phyloP scores from a whole-genome alignment of 192 early-diverging fungal genomes.

The Gamsiella multidivaricata region DNA sequence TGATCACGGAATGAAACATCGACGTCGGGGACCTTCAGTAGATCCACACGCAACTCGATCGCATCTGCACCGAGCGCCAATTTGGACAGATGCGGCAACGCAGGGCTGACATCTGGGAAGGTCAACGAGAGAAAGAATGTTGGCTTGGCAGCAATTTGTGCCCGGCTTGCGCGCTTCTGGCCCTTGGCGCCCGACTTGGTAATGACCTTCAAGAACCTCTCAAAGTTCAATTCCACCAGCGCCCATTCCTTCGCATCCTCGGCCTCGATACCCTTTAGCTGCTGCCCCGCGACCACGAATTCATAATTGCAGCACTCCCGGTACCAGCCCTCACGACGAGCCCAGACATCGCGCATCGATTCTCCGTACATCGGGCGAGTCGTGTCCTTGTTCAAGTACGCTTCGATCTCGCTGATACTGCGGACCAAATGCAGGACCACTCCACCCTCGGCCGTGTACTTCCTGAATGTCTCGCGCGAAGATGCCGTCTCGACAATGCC shows the following conservation, averaged over 20 bases:
- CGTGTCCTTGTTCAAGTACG: conserved; percentile 82
- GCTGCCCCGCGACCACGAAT: conserved; percentile 74
- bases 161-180: conserved; percentile 1
- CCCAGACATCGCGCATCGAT: conserved; percentile 84
- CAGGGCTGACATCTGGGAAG: conserved; percentile 66
- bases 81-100: conserved; percentile 63
- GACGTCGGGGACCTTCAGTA: conserved; percentile 65
- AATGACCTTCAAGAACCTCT: conserved; percentile 75
- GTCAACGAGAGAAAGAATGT: conserved; percentile 93
- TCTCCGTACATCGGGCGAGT: conserved; percentile 87
- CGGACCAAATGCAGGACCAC: conserved; percentile 85
- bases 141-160: conserved; percentile 54
- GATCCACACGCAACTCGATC: conserved; percentile 93
- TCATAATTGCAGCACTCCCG: conserved; percentile 83
- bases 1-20: conserved; percentile 63
- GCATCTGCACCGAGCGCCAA: conserved; percentile 87
- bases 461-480: conserved; percentile 74
- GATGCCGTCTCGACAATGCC: conserved; percentile 89
- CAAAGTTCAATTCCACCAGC: conserved; percentile 81
- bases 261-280: conserved; percentile 54
- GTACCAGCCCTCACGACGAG: conserved; percentile 81
- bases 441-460: conserved; percentile 64
- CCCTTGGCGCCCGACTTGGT: conserved; percentile 52
- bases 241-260: conserved; percentile 71
- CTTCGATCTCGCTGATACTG: conserved; percentile 83